Base-by-base conservation (phyloP, 371 early-diverging fungal species). In the Umbelopsis sp. region DNA sequence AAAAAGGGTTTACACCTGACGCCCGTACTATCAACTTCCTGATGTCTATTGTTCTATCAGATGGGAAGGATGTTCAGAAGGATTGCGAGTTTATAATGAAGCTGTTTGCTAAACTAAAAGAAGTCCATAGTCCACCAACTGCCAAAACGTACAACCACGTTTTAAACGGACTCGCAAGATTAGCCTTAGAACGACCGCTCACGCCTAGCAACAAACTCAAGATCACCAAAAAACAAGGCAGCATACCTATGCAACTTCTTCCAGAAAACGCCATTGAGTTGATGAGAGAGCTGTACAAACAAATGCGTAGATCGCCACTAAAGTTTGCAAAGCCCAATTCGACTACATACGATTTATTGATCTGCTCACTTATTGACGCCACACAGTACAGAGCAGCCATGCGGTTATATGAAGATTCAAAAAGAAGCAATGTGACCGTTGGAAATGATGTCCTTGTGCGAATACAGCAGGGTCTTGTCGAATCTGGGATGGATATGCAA, bases 141-240 rank as follows among this genome's bases (percentile, higher is more conserved):
- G 75, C 73, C 11, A 77, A 82, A 25, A 70, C 74, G 3, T 81
- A 72, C 71, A 84, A 84, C 44, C 63, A 70, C 8, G 74, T 76
- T 25, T 67, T 84, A 3, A 51, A 9, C 50, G 65, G 20, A 63
- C 73, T 1, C 16, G 32, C 2, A 12, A 44, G 16, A 8, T 32
- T 32, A 22, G 18, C 16, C 14, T 16, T 41, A 16, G 62, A 63
- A 9, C 64, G 10, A 16, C 38, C 14, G 12, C 5, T 35, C 18
- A 18, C 22, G 20, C 3, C 38, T 8, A 6, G 11, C 35, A 50
- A 38, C 1, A 3, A 35, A 65, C 20, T n/a, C 44, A 69, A n/a
- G 20, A 65, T 48, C 45, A 48, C n/a, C 64, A 67, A 46, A 37
- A n/a, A 41, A 24, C 6, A 35, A 12, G 44, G 48, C 29, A 44